Base-by-base conservation (phyloP, 768 basidiomycete genomes). In the Rubroboletus pulcherrimus region DNA sequence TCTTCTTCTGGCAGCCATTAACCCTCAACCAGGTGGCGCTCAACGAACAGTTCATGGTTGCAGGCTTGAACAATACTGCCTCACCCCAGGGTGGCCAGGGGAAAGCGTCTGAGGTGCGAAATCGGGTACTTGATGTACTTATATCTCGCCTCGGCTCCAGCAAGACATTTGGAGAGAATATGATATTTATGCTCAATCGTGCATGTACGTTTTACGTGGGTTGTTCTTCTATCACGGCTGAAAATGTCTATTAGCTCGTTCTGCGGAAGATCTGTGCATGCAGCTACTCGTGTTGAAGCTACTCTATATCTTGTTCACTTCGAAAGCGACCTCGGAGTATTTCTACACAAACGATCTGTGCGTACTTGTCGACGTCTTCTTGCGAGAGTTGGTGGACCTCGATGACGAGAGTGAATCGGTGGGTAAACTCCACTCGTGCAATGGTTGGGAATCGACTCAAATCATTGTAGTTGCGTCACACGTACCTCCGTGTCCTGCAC, bases 41-140 rank as follows among this genome's bases (percentile, higher is more conserved):
- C 31, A 99, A 98, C 66, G 96, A 99, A 69, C 95, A 98, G 71
- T 99, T 96, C 73, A 99, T 99, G 96, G 93, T 98, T 6, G 86
- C 91, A 0, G 82, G 84, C 4, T 66, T 93, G 41, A 77, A 55
- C 53, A 70, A 57, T 49, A 59, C 61, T 30, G 15, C 60, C 55
- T 46, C 68, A 55, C 45, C 63, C 60, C 48, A 63, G 58, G 40
- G 54, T 65, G 53, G 64, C 59, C 57, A 65, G 51, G 51, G 59
- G 66, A 61, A 71, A 64, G 49, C 61, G n/a, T 62, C 69, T 7
- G 80, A 84, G 51, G 70, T 72, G 15, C 77, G 80, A 55, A 99
- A 99, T 67, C 80, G 92, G 24, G 86, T 99, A 2, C 71, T 98
- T 49, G 78, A 83, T 21, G 85, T 96, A 0, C 77, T 99, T 24